A percentile compares a stretch with the other conserved stretches of the same genome.
Conservation (phyloP, 1,284 basidiomycete genomes). For the Fomes fomentarius region DNA sequence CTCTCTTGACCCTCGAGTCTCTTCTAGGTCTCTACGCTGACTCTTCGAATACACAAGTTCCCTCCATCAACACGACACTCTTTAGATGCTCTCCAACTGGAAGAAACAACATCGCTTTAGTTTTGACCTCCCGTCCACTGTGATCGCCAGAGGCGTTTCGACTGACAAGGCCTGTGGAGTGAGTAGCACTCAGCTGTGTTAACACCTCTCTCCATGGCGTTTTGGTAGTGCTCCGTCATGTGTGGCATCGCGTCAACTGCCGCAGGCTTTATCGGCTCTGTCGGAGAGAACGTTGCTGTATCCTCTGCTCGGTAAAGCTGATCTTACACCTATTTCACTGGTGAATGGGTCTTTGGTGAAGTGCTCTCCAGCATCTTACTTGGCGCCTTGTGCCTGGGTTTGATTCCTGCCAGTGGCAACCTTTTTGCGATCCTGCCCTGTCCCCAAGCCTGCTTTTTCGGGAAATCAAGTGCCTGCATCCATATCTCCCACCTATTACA, state of each 20-base stretch:
- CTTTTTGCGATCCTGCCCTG: no score
- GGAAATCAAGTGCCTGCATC: no score
- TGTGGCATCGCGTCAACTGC: slow-evolving; percentile 61
- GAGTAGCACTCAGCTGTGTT: slow-evolving; percentile 30
- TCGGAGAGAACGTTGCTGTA: slow-evolving; percentile 64
- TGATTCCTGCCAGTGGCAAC: no score
- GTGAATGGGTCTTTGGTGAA: no score
- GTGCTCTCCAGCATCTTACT: no score
- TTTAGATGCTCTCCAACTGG: slow-evolving; percentile 43
- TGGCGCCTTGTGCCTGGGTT: no score
- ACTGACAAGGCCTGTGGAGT: slow-evolving; percentile 71
- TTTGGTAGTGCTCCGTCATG: slow-evolving; percentile 66
- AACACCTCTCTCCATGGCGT: background rate
- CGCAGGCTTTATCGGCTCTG: slow-evolving; percentile 56
- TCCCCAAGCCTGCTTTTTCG: no score
- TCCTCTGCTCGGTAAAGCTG: no score
- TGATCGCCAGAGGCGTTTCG: slow-evolving; percentile 63
- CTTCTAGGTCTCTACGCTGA: background rate
- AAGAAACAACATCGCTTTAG: slow-evolving; percentile 63
- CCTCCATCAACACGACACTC: background rate
- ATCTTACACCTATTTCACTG: no score
- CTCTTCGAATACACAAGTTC: background rate
- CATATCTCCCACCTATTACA: no score
- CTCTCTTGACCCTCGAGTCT: no score
- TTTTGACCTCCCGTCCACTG: slow-evolving; percentile 65